These are phyloP conservation scores for Pichia scutulata DNA, from an alignment of 805 yeast species.

Conservation along the genomic window DNA sequence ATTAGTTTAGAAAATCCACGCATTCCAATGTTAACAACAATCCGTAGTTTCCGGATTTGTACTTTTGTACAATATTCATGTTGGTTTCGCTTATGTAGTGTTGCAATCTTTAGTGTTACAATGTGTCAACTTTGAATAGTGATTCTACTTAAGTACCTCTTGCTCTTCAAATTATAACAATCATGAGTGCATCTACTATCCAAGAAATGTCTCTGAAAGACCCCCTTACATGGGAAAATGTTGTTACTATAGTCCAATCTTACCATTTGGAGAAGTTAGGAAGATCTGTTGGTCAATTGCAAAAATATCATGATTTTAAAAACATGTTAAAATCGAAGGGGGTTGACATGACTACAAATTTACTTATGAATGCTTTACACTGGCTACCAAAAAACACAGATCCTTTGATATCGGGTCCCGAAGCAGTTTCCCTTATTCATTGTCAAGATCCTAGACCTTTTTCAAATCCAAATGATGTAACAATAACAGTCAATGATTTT, in stretches of 20 bases:
- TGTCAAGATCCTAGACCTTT: conserved; percentile 35
- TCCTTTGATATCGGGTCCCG: background rate
- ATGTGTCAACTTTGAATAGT: background rate
- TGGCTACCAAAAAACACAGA: conserved; percentile 37
- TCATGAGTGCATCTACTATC: background rate
- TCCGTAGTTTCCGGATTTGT: background rate
- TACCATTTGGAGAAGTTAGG: conserved; percentile 42
- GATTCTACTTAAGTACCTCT: background rate
- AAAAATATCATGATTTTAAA: conserved; percentile 41
- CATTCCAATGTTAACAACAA: background rate
- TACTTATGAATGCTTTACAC: conserved; percentile 38
- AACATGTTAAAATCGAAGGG: conserved; percentile 27
- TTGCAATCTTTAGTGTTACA: background rate
- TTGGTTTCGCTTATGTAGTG: background rate
- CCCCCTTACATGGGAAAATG: conserved; percentile 43
- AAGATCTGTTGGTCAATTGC: conserved; percentile 38
- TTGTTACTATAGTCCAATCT: conserved; percentile 29
- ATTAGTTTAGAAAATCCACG: background rate
- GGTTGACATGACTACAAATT: conserved; percentile 39
- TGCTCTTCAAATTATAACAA: background rate
- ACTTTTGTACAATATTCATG: background rate
- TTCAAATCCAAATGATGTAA: conserved; percentile 34
- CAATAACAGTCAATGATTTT: conserved; percentile 49
- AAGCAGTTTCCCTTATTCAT: conserved; percentile 14
- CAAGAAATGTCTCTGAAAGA: background rate